phyloP scores from a whole-genome alignment of 1,284 basidiomycete species.

The Somion occarium region DNA sequence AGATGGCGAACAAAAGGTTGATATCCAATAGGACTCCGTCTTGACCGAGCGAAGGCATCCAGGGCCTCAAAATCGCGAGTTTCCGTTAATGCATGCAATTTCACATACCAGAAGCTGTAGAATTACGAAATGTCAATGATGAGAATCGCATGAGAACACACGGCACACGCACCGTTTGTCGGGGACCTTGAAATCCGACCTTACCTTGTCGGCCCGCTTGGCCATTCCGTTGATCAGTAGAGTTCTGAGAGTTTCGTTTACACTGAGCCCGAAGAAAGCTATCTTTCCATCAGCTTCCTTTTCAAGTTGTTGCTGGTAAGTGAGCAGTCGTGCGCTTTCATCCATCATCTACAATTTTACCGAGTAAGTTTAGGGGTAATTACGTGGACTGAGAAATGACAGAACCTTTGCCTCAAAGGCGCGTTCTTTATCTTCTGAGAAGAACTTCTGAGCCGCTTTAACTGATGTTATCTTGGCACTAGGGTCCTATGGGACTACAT shows the following conservation, averaged over 20 bases:
- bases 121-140: neutral
- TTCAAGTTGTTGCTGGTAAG: constrained; percentile 83
- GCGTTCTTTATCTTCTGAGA: constrained; percentile 91
- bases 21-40: constrained; percentile 92
- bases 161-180: constrained; percentile 68
- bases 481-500: constrained; percentile 49
- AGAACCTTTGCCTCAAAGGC: constrained; percentile 91
- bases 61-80: constrained; percentile 80
- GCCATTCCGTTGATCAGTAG: constrained; percentile 75
- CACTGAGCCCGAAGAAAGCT: constrained; percentile 71
- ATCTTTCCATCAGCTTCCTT: constrained; percentile 79
- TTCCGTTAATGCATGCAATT: constrained; percentile 78
- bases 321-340: constrained; percentile 75
- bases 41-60: constrained; percentile 79
- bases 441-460: constrained; percentile 85
- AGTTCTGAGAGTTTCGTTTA: constrained; percentile 78
- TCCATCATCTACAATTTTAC: constrained; percentile 71
- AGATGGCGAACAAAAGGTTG: constrained; percentile 87
- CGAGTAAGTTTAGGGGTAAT: neutral
- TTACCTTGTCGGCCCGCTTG: constrained; percentile 85
- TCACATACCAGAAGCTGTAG: constrained; percentile 90
- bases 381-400: constrained; percentile 7
- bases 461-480: constrained; percentile 67
- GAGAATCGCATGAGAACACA: constrained; percentile 3
- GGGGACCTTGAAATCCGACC: constrained; percentile 84